A percentile compares a stretch with the other conserved stretches of the same genome.
Evolutionary conservation across 352 stramenopile genomes (phyloP).

Genomic region (Pythium grandisporangium): DNA sequence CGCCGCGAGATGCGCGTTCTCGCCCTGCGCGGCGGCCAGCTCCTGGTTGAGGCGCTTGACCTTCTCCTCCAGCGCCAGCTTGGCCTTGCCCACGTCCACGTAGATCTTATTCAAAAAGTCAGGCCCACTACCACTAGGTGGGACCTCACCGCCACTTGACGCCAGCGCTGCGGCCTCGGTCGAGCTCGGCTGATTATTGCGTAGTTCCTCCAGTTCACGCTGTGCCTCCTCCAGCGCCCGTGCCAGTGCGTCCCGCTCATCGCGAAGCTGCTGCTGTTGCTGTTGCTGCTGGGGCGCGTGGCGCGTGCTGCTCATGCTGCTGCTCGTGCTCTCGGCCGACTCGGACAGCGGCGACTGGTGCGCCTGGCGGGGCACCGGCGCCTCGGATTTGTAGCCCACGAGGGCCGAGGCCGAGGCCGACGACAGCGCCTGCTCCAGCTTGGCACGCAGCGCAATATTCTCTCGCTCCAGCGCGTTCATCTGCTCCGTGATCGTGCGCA

Average conservation of each 20-base stretch:
- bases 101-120: constrained; percentile 79
- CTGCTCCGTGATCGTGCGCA: constrained; percentile 63
- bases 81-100: constrained; percentile 71
- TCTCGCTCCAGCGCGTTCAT: constrained; percentile 64
- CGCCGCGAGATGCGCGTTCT: constrained; percentile 34
- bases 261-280: constrained; percentile 32
- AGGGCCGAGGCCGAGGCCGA: constrained; percentile 21
- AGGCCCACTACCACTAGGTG: constrained; percentile 3
- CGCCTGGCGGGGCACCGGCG: no score
- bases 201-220: constrained; percentile 15
- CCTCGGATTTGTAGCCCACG: no score
- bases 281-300: constrained; percentile 12
- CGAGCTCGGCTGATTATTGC: neutral
- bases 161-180: neutral
- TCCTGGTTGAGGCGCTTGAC: constrained; percentile 45
- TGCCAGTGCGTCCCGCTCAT: constrained; percentile 21
- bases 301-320: constrained; percentile 15
- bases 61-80: constrained; percentile 58
- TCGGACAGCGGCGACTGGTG: constrained; percentile 17
- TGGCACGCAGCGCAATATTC: constrained; percentile 57
- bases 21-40: constrained; percentile 29
- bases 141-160: constrained; percentile 5
- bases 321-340: constrained; percentile 7
- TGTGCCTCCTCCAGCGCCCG: constrained; percentile 29
- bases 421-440: constrained; percentile 24